Evolutionary conservation across 1,284 basidiomycete species (phyloP), one percentile per base, ranked within the genome.

Genomic region (Austroboletus rostrupii): DNA sequence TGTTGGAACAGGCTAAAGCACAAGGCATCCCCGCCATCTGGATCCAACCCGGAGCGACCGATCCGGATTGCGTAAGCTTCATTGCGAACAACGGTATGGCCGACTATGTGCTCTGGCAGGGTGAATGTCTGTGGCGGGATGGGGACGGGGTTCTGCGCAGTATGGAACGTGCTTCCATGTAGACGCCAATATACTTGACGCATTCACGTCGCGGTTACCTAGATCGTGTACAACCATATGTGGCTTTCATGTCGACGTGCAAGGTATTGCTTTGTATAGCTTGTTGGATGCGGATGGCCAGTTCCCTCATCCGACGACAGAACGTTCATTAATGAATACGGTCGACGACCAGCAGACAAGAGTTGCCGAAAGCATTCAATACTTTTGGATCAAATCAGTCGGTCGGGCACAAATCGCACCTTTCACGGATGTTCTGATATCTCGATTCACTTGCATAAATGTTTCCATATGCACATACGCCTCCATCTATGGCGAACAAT

Each of bases 1-100:
- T 88, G 45, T 70, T 90, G 56, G 72, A 85, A 61, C 76, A 82
- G 53, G 85, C 85, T 8, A 84, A 83, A 62, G 72, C 76, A 2
- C 72, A 84, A 21, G 69, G 72, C 29, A 72, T 91, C 11, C 82
- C 83, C 16, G 76, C 81, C 1, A 72, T 92, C 42, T 94, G 91
- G 91, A 77, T 93, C 36, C 91, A 94, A 67, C 91, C 91, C 13
- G 90, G 90, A 21, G 87, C 90, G 11, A 83, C 86, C 57, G 83
- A 89, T 60, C 78, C 69, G 36, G 66, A 66, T 7, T 81, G 84
- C 43, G 65, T 65, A 35, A 57, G 68, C 12, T 84, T 73, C 55
- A 77, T 85, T 58, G 69, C 71, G 33, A 54, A 56, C 45, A 67
- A 68, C 28, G 55, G 44, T 7, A 62, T 65, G 64, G 39, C 48